Evolutionary conservation across 2,329 filamentous ascomycete species (phyloP).

Genomic region (Cladosporium sp.): DNA sequence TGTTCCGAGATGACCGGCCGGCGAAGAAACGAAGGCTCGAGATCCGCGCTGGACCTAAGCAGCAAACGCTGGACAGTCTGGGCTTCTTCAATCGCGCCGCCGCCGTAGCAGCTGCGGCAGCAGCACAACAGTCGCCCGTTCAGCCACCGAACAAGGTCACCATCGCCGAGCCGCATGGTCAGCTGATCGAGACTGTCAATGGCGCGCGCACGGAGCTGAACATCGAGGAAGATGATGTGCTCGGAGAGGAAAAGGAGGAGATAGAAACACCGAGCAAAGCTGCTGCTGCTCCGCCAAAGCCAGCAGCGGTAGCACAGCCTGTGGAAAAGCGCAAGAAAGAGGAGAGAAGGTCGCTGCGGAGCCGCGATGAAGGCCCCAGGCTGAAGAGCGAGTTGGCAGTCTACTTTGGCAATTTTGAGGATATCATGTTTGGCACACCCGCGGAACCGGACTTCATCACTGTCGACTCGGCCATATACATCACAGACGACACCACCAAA

Average conservation of each 20-base stretch:
- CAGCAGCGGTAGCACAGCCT: slow-evolving; percentile 21
- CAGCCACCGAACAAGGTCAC: slow-evolving; percentile 40
- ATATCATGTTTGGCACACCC: slow-evolving; percentile 77
- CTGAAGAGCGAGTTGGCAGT: slow-evolving; percentile 87
- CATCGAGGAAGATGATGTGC: slow-evolving; percentile 28
- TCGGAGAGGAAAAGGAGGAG: neutral
- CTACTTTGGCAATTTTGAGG: slow-evolving; percentile 93
- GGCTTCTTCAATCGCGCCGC: slow-evolving; percentile 23
- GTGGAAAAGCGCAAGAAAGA: slow-evolving; percentile 31
- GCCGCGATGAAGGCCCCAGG: slow-evolving; percentile 73
- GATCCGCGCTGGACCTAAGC: slow-evolving; percentile 19
- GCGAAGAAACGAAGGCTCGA: slow-evolving; percentile 27
- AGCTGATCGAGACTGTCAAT: slow-evolving; percentile 39
- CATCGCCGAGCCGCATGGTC: slow-evolving; percentile 39
- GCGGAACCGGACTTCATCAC: slow-evolving; percentile 64
- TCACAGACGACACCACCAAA: slow-evolving; percentile 26
- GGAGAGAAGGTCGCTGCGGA: slow-evolving; percentile 74
- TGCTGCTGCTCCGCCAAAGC: slow-evolving; percentile 13
- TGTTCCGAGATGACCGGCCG: slow-evolving; percentile 21
- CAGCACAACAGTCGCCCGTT: slow-evolving; percentile 12
- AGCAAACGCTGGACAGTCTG: slow-evolving; percentile 18
- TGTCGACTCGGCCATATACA: slow-evolving; percentile 23
- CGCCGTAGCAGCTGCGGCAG: neutral
- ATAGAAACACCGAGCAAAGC: slow-evolving; percentile 9
- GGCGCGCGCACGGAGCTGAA: slow-evolving; percentile 35